These are phyloP conservation scores for Cryptosporidium bovis DNA, from an alignment of 169 alveolate species.

Conservation along the genomic window DNA sequence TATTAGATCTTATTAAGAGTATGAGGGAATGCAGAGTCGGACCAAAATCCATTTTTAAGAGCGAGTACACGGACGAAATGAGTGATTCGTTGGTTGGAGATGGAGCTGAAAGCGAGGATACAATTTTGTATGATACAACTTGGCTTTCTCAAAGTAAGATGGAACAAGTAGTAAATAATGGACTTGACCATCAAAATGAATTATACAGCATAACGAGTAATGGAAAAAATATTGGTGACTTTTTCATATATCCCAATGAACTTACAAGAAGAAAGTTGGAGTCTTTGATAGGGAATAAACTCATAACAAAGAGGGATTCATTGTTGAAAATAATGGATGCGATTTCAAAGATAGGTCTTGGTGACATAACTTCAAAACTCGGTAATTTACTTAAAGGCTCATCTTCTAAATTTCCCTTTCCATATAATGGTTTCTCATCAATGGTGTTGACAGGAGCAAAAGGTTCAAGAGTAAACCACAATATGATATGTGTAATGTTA, in stretches of 20 bases:
- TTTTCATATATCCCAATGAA: slow-evolving; percentile 78
- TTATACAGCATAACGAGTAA: neutral
- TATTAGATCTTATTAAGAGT: slow-evolving; percentile 19
- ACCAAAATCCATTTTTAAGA: slow-evolving; percentile 10
- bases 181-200: neutral
- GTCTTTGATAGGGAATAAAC: slow-evolving; percentile 80
- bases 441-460: slow-evolving; percentile 98
- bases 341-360: slow-evolving; percentile 61
- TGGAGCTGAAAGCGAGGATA: neutral
- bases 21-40: slow-evolving; percentile 31
- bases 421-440: slow-evolving; percentile 94
- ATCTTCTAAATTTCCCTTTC: slow-evolving; percentile 85
- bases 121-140: slow-evolving; percentile 31
- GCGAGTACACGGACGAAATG: neutral
- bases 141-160: slow-evolving; percentile 47
- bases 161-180: neutral
- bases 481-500: slow-evolving; percentile 92
- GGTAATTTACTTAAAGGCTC: slow-evolving; percentile 63
- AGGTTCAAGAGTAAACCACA: slow-evolving; percentile 94
- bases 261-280: slow-evolving; percentile 78
- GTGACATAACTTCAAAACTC: slow-evolving; percentile 52
- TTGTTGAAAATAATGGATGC: slow-evolving; percentile 52
- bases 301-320: slow-evolving; percentile 73
- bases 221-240: neutral
- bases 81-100: neutral